phyloP scores from a whole-genome alignment of 1,284 basidiomycete genomes.

The Peniophora sp. region DNA sequence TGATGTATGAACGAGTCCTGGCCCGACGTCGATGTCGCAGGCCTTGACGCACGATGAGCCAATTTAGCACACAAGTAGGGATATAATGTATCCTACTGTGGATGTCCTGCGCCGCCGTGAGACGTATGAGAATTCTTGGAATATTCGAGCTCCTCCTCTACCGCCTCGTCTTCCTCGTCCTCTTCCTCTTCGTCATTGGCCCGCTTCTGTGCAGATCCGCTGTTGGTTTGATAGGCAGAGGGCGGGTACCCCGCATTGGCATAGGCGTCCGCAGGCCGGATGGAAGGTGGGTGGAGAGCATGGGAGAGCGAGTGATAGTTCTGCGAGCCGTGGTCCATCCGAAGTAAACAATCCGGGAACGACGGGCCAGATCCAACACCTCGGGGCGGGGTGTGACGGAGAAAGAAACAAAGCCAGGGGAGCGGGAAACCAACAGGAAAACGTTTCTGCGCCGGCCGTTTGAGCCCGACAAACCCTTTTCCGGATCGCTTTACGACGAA shows the following conservation, averaged over 20 bases:
- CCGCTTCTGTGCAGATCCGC: constrained; percentile 14
- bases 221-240: constrained; percentile 17
- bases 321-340: constrained; percentile 59
- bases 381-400: constrained; percentile 18
- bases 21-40: background rate
- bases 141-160: constrained; percentile 57
- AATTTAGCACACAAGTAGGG: too few species aligned
- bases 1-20: constrained; percentile 6
- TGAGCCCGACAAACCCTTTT: too few species aligned
- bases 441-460: too few species aligned
- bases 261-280: constrained; percentile 18
- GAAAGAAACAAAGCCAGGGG: constrained; percentile 4
- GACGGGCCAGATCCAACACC: too few species aligned
- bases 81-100: too few species aligned
- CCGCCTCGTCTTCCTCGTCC: constrained; percentile 59
- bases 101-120: constrained; percentile 4
- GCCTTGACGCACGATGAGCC: too few species aligned
- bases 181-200: constrained; percentile 48
- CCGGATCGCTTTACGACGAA: too few species aligned
- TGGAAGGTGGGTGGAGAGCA: constrained; percentile 54
- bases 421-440: background rate
- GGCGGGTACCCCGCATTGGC: constrained; percentile 17
- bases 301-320: constrained; percentile 74
- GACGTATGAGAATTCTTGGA: constrained; percentile 4
- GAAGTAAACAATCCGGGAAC: constrained; percentile 10